A percentile compares a stretch with the other conserved stretches of the same genome.
Conservation (phyloP, 805 yeast species). For the Ogataea henricii region DNA sequence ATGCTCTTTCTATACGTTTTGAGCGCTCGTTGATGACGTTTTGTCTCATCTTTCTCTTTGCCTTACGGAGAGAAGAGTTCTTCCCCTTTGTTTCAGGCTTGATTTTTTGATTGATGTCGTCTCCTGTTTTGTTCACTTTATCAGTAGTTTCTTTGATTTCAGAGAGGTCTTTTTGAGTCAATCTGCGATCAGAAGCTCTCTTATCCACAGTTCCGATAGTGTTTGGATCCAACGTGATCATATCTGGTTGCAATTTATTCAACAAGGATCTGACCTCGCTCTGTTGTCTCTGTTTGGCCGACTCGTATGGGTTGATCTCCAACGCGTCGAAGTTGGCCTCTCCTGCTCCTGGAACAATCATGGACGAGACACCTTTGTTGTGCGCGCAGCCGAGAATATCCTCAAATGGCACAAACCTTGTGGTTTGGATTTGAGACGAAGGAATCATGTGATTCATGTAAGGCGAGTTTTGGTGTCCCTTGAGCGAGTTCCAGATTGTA, state of each 20-base stretch:
- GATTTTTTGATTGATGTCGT: conserved; percentile 54
- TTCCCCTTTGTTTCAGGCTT: conserved; percentile 74
- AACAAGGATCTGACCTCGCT: conserved; percentile 82
- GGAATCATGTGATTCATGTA: conserved; percentile 90
- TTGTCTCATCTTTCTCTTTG: conserved; percentile 77
- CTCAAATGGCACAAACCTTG: conserved; percentile 88
- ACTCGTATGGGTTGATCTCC: conserved; percentile 90
- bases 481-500: conserved; percentile 85
- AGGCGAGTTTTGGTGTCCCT: conserved; percentile 71
- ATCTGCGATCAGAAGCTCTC: conserved; percentile 61
- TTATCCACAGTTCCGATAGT: conserved; percentile 82
- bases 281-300: conserved; percentile 91
- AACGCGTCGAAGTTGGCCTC: conserved; percentile 96
- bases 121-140: conserved; percentile 39
- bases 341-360: conserved; percentile 95
- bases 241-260: conserved; percentile 88
- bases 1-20: conserved; percentile 70
- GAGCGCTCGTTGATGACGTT: conserved; percentile 87
- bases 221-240: conserved; percentile 87
- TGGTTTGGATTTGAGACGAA: conserved; percentile 67
- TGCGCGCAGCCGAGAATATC: conserved; percentile 94
- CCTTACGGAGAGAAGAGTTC: conserved; percentile 80
- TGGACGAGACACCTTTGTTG: conserved; percentile 71
- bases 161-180: conserved; percentile 59
- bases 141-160: conserved; percentile 38